Evolutionary conservation across 1,284 basidiomycete species (phyloP).

Genomic region (Mycena sp.): DNA sequence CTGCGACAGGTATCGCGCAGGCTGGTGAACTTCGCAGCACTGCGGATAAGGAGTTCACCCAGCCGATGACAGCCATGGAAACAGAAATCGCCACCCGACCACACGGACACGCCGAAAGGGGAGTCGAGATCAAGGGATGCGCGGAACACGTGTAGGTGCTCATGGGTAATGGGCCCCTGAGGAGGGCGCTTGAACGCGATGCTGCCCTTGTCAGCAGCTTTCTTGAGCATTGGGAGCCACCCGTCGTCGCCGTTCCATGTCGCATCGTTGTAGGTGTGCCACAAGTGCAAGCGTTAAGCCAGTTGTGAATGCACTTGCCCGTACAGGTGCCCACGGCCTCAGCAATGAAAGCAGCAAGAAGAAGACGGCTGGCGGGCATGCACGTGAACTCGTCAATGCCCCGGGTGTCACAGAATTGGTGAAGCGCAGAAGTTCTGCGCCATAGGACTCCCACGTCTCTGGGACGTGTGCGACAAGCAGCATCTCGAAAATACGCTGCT

Average conservation of each 20-base stretch:
- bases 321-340: not conserved
- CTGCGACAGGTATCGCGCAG: not conserved
- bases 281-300: not conserved
- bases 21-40: not conserved
- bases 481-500: not conserved
- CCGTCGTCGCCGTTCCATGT: not conserved
- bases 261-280: conserved; percentile 7
- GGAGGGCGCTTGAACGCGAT: conserved; percentile 1
- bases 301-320: not conserved
- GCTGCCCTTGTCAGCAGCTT: not conserved
- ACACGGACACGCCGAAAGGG: not conserved
- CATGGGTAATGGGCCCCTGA: not conserved
- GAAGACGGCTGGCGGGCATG: conserved; percentile 42
- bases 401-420: conserved; percentile 44
- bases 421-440: conserved; percentile 44
- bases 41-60: conserved; percentile 2
- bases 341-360: conserved; percentile 38
- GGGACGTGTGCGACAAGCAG: conserved; percentile 20
- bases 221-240: not conserved
- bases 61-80: not conserved
- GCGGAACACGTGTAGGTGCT: not conserved
- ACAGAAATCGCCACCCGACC: not conserved
- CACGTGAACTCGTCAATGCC: conserved; percentile 36
- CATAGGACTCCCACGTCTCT: conserved; percentile 39
- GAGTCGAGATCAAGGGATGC: not conserved